Percentiles rank a stretch among this genome's conserved stretches.
Evolutionary conservation across 1,284 basidiomycete genomes (phyloP).

Genomic region (Microbotryum violaceum): DNA sequence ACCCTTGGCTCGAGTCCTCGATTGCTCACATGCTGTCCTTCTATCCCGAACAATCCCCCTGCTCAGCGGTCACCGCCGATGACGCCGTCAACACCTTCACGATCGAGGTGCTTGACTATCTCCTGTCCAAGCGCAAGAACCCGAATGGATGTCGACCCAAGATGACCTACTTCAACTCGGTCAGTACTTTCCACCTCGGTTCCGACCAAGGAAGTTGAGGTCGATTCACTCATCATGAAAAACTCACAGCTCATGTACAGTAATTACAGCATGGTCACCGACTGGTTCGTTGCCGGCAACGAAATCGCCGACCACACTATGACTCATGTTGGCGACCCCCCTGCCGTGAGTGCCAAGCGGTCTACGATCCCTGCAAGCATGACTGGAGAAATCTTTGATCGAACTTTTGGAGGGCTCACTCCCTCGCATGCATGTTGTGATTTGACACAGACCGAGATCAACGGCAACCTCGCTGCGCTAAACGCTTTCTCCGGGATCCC

Average conservation of each 20-base stretch:
- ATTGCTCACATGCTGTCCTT: neutral
- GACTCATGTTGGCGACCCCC: conserved; percentile 60
- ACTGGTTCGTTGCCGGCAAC: conserved; percentile 59
- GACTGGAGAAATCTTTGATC: neutral
- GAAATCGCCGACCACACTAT: conserved; percentile 74
- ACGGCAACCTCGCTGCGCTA: conserved; percentile 70
- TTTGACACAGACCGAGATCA: conserved; percentile 52
- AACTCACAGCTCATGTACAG: neutral
- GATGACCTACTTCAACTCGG: conserved; percentile 66
- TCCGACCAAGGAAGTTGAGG: neutral
- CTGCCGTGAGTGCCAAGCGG: conserved; percentile 45
- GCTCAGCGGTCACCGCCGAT: conserved; percentile 34
- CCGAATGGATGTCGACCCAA: conserved; percentile 70
- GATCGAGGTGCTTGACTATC: conserved; percentile 47
- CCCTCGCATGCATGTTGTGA: neutral
- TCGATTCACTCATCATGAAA: neutral
- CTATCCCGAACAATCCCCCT: conserved; percentile 2
- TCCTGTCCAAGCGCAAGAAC: conserved; percentile 67
- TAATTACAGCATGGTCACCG: neutral
- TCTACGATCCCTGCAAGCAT: neutral
- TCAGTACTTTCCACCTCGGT: conserved; percentile 38
- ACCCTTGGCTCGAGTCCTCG: conserved; percentile 48
- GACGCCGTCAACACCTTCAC: conserved; percentile 56
- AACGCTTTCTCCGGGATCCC: conserved; percentile 73
- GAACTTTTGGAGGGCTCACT: neutral